Conservation (phyloP, 1,139 yeast genomes). For the Sugiyamaella japonica region DNA sequence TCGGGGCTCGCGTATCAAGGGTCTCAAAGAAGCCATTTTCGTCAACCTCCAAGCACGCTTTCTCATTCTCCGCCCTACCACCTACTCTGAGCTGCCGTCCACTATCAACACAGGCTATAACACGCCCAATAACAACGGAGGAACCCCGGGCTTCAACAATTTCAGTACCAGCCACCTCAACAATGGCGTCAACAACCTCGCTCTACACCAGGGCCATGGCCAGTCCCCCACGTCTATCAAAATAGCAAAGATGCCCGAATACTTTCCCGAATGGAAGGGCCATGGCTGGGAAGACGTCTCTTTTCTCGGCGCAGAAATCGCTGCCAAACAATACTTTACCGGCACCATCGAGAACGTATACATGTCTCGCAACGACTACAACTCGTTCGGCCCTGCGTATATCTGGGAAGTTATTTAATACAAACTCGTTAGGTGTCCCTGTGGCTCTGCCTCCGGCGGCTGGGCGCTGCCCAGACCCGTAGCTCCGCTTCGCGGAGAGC, state of each 20-base stretch:
- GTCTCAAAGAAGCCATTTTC: slow-evolving; percentile 71
- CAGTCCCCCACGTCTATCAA: slow-evolving; percentile 81
- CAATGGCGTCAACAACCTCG: slow-evolving; percentile 27
- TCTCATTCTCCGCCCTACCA: slow-evolving; percentile 46
- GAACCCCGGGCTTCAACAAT: slow-evolving; percentile 31
- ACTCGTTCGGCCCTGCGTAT: slow-evolving; percentile 72
- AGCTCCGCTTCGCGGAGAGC: no score
- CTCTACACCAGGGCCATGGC: slow-evolving; percentile 38
- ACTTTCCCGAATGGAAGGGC: slow-evolving; percentile 94
- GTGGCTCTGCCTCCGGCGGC: no score
- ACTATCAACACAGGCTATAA: slow-evolving; percentile 40
- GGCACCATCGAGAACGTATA: slow-evolving; percentile 60
- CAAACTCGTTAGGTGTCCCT: no score
- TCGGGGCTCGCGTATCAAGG: slow-evolving; percentile 68
- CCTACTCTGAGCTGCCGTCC: slow-evolving; percentile 43
- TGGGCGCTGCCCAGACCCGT: no score
- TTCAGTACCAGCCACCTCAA: slow-evolving; percentile 25
- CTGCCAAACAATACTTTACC: slow-evolving; percentile 79
- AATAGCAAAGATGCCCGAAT: slow-evolving; percentile 76
- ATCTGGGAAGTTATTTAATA: slow-evolving; percentile 49
- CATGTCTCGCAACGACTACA: slow-evolving; percentile 69
- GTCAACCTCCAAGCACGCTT: slow-evolving; percentile 60
- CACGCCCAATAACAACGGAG: slow-evolving; percentile 34
- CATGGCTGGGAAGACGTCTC: slow-evolving; percentile 74
- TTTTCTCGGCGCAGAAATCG: slow-evolving; percentile 85